These are phyloP conservation scores for Iris macrosiphon DNA, from an alignment of 106 monocot species.

Conservation along the genomic window DNA sequence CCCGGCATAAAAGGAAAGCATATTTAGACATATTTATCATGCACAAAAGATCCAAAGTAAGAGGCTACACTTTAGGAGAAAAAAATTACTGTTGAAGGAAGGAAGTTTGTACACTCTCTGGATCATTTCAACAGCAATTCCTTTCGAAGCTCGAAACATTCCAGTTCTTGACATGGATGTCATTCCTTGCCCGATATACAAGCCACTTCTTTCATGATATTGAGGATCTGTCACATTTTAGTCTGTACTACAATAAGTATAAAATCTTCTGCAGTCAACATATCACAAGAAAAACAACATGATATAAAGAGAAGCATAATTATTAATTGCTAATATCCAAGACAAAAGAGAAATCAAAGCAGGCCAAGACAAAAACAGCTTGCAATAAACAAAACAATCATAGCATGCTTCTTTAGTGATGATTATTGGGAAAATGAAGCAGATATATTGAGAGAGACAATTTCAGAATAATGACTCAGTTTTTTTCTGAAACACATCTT, in stretches of 20 bases:
- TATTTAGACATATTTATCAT: conserved; percentile 2
- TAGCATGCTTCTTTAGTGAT: too few species aligned
- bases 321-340: background rate
- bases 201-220: conserved; percentile 70
- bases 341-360: background rate
- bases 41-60: background rate
- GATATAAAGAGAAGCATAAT: background rate
- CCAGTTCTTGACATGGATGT: conserved; percentile 81
- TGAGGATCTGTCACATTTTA: conserved; percentile 63
- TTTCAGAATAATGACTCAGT: too few species aligned
- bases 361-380: background rate
- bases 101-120: conserved; percentile 78
- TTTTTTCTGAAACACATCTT: too few species aligned
- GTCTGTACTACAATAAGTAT: background rate
- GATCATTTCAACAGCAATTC: conserved; percentile 82
- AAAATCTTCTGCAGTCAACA: background rate
- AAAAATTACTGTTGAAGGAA: conserved; percentile 76
- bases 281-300: background rate
- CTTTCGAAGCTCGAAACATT: conserved; percentile 80
- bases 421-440: too few species aligned
- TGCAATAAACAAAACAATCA: too few species aligned
- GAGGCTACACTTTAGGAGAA: background rate
- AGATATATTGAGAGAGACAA: too few species aligned
- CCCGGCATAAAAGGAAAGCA: too few species aligned
- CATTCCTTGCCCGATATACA: conserved; percentile 80